A percentile compares a stretch with the other conserved stretches of the same genome.
Conservation (phyloP, 2,329 filamentous ascomycete species). For the Dactylellina cionopaga region DNA sequence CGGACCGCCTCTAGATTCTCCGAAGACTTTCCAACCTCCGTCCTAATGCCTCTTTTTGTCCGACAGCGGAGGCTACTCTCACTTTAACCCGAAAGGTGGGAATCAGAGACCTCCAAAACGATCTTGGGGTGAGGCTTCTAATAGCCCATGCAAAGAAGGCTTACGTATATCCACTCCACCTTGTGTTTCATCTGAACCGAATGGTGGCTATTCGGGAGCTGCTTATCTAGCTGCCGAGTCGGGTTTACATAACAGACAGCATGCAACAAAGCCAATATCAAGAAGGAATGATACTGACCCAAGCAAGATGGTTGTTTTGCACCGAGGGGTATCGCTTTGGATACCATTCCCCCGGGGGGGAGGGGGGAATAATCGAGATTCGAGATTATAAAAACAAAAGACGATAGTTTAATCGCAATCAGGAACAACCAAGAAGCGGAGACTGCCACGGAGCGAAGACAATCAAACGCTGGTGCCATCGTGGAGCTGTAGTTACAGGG, state of each 20-base stretch:
- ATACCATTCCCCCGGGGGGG: constrained; percentile 34
- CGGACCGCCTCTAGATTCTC: too few relatives aligned
- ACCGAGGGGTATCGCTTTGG: constrained; percentile 20
- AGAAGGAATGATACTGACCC: not conserved
- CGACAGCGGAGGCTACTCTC: too few relatives aligned
- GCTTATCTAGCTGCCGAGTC: constrained; percentile 15
- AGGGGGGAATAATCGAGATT: constrained; percentile 29
- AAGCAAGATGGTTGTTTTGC: constrained; percentile 27
- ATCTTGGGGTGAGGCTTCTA: too few relatives aligned
- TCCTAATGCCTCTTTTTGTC: too few relatives aligned
- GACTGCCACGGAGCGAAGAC: constrained; percentile 34
- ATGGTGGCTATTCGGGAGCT: constrained; percentile 18
- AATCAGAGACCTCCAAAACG: too few relatives aligned
- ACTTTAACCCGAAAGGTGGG: too few relatives aligned
- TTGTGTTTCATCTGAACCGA: constrained; percentile 22
- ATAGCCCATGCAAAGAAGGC: too few relatives aligned
- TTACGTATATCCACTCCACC: too few relatives aligned
- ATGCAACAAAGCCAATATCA: not conserved
- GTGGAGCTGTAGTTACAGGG: not conserved
- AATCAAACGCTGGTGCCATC: constrained; percentile 6
- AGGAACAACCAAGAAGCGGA: constrained; percentile 35
- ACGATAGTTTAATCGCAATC: constrained; percentile 30
- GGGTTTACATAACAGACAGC: not conserved
- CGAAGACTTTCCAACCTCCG: too few relatives aligned
- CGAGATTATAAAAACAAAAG: constrained; percentile 35